Base-by-base conservation (phyloP, 257 asterid species). In the Nicotiana otophora region DNA sequence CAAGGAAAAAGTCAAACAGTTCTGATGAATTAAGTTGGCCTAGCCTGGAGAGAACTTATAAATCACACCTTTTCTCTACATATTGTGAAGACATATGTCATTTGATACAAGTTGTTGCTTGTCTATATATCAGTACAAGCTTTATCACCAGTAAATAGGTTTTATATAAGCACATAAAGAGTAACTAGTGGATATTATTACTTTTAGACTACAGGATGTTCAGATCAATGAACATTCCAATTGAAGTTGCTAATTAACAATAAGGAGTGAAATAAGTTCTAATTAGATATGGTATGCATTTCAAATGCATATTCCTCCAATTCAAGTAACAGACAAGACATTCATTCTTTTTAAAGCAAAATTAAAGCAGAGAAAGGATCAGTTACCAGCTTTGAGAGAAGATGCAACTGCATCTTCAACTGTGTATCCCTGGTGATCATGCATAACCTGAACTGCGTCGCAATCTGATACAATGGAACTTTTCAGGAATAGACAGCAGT, bases 331-430 rank as follows among this genome's bases (percentile, higher is more conserved):
- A 53, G 81, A 33, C 34, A 28, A 28, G 4, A 77, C 10, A 26
- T 10, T 42, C 53, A 30, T 77, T 77, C 10, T 26, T 26, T 57
- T 30, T 30, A 55, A 19, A 15, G 17, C 34, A 17, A 33, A 16
- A 36, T 10, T 26, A 19, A 12, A 51, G 67, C 68, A 36, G 20
- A 78, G 69, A 63, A 75, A 23, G 23, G 51, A 64, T 1, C 4
- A 39, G 23, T 34, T 81, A 92, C 97, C 97, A 72, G 97, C 97
- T 92, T 89, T 88, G 26, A 92, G 94, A 54, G 89, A 94, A 76
- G 85, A 87, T 14, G 91, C 93, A 51, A 92, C 94, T n/a, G 96
- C 97, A 83, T 93, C 97, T 85, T 93, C 97, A 0, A 93, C 93
- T 78, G 87, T 94, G 67, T 91, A 92, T n/a, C 90, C 90, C 82